phyloP scores from a whole-genome alignment of 2,329 filamentous ascomycete genomes.

The Fusarium sambucinum region DNA sequence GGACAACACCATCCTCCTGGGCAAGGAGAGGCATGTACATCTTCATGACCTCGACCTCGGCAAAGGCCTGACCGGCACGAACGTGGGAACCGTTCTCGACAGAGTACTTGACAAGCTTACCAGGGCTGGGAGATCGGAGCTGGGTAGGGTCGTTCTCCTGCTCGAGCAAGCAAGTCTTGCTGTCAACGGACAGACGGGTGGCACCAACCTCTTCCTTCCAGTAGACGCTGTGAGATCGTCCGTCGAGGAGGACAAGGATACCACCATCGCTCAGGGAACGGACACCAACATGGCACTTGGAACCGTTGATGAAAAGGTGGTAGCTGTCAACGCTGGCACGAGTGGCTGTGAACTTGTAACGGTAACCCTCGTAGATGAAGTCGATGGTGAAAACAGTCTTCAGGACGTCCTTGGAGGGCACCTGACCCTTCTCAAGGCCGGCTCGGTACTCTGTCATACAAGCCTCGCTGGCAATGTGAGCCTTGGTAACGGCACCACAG shows the following conservation, averaged over 20 bases:
- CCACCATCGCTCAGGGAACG: constrained; percentile 94
- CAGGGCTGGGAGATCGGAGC: constrained; percentile 91
- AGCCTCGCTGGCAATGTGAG: constrained; percentile 91
- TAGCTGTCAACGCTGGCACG: constrained; percentile 93
- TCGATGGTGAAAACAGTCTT: constrained; percentile 98
- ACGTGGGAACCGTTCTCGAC: constrained; percentile 96
- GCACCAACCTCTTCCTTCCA: constrained; percentile 99
- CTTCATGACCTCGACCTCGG: constrained; percentile 99
- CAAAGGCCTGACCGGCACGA: constrained; percentile 90
- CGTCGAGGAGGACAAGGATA: constrained; percentile 88
- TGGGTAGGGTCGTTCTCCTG: constrained; percentile 99
- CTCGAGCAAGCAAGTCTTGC: constrained; percentile 97
- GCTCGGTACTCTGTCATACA: constrained; percentile 89
- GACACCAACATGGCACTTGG: constrained; percentile 93
- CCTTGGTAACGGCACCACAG: constrained; percentile 94
- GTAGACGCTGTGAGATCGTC: constrained; percentile 97
- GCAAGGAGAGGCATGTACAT: constrained; percentile 99
- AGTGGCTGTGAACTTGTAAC: constrained; percentile 98
- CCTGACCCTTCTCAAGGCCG: constrained; percentile 95
- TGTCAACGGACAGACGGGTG: constrained; percentile 94
- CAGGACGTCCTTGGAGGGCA: constrained; percentile 94
- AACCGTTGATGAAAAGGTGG: constrained; percentile 98
- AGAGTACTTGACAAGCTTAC: constrained; percentile 97
- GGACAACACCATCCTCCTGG: constrained; percentile 94
- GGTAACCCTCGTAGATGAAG: constrained; percentile 96